Percentiles rank a stretch among this genome's conserved stretches.
Evolutionary conservation across 2,329 filamentous ascomycete genomes (phyloP).

Genomic region (Cylindrodendrum hubeiense): DNA sequence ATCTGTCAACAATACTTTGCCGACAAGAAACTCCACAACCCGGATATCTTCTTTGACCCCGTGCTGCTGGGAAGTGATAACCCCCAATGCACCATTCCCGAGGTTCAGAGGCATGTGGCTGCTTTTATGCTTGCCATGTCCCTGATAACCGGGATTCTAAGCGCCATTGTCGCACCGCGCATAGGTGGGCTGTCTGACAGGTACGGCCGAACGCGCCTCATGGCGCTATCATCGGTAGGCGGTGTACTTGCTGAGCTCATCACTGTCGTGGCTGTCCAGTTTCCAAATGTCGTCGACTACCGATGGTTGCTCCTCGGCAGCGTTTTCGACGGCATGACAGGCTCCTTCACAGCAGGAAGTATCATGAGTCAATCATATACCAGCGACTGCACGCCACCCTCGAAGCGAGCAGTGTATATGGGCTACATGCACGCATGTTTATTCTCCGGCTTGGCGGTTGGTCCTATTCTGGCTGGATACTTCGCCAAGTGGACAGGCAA

Average conservation of each 20-base stretch:
- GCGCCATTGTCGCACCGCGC: constrained; percentile 84
- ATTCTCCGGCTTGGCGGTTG: constrained; percentile 89
- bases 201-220: constrained; percentile 81
- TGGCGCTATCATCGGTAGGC: constrained; percentile 81
- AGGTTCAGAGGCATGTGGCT: constrained; percentile 82
- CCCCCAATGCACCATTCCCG: constrained; percentile 82
- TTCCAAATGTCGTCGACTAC: constrained; percentile 79
- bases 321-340: constrained; percentile 84
- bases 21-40: constrained; percentile 71
- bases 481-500: constrained; percentile 82
- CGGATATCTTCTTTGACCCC: constrained; percentile 70
- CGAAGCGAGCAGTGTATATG: constrained; percentile 84
- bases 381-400: constrained; percentile 87
- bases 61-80: constrained; percentile 78
- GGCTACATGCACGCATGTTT: constrained; percentile 92
- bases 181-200: constrained; percentile 89
- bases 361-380: constrained; percentile 86
- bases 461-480: constrained; percentile 84
- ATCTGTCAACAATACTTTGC: constrained; percentile 87
- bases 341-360: constrained; percentile 88
- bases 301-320: constrained; percentile 83
- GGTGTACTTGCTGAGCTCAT: constrained; percentile 80
- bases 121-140: constrained; percentile 83
- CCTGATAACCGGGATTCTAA: constrained; percentile 80
- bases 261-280: constrained; percentile 82